phyloP scores from a whole-genome alignment of 352 stramenopile genomes.

The Phytophthora gonapodyides region DNA sequence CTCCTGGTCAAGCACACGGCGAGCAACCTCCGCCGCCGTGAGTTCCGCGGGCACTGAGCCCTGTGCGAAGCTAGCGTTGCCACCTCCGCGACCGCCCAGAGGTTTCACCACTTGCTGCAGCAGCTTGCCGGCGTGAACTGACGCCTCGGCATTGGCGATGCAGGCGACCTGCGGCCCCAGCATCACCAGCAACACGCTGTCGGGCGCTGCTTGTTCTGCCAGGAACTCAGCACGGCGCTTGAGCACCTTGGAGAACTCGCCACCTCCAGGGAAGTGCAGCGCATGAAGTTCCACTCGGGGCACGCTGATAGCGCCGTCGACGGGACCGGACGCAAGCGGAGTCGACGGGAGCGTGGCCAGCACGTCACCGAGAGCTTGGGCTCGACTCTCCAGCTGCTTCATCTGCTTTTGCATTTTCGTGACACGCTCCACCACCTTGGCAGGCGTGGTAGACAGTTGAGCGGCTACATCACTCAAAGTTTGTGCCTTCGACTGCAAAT shows the following conservation, averaged over 20 bases:
- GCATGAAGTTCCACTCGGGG: conserved; percentile 45
- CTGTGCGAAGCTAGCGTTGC: conserved; percentile 67
- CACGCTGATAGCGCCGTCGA: conserved; percentile 24
- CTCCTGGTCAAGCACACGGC: conserved; percentile 20
- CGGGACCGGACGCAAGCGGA: conserved; percentile 37
- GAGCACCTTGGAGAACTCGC: conserved; percentile 57
- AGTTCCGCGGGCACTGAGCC: conserved; percentile 41
- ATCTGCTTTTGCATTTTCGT: conserved; percentile 73
- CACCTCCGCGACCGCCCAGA: conserved; percentile 59
- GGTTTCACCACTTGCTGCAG: conserved; percentile 58
- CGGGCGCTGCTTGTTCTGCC: conserved; percentile 29
- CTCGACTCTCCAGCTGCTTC: conserved; percentile 60
- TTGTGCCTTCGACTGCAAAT: conserved; percentile 66
- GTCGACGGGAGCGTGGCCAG: conserved; percentile 47
- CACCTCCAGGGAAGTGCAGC: conserved; percentile 23
- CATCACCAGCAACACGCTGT: conserved; percentile 50
- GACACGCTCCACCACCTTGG: conserved; percentile 67
- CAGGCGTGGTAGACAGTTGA: conserved; percentile 63
- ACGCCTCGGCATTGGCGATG: conserved; percentile 34
- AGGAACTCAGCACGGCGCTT: conserved; percentile 69
- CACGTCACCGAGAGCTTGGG: conserved; percentile 56
- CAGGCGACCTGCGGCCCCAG: conserved; percentile 62
- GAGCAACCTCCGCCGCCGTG: conserved; percentile 28
- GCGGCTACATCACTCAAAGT: conserved; percentile 50
- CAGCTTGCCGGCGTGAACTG: conserved; percentile 57